phyloP scores from a whole-genome alignment of 2,329 filamentous ascomycete species.

The Talaromyces marneffei region DNA sequence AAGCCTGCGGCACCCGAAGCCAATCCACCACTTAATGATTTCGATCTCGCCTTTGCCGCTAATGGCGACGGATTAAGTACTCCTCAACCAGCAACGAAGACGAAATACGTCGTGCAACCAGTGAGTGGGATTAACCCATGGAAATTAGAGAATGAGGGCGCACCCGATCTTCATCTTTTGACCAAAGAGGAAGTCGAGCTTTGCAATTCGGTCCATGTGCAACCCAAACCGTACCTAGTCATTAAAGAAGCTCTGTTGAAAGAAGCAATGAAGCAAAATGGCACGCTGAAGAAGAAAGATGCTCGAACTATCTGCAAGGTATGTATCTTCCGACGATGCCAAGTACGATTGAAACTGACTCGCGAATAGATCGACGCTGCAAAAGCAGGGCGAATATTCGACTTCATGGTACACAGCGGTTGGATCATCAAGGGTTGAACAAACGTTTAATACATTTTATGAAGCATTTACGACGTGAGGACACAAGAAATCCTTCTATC shows the following conservation, averaged over 20 bases:
- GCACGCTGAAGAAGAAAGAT: conserved; percentile 86
- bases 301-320: conserved; percentile 74
- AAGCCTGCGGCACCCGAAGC: conserved; percentile 21
- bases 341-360: conserved; percentile 11
- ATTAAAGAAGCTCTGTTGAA: conserved; percentile 91
- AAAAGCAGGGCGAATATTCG: conserved; percentile 81
- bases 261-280: conserved; percentile 84
- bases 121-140: conserved; percentile 47
- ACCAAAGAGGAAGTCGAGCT: conserved; percentile 78
- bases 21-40: conserved; percentile 44
- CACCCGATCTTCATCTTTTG: conserved; percentile 74
- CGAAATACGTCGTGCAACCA: conserved; percentile 49
- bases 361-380: conserved; percentile 63
- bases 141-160: conserved; percentile 66
- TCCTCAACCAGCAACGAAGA: conserved; percentile 31
- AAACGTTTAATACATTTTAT: not conserved
- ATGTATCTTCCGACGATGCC: conserved; percentile 14
- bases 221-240: conserved; percentile 90
- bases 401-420: conserved; percentile 88
- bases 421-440: conserved; percentile 73
- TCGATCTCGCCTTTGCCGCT: conserved; percentile 50
- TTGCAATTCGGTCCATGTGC: conserved; percentile 74
- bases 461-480: not conserved
- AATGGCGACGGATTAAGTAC: conserved; percentile 34
- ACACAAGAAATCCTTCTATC: not conserved